These are phyloP conservation scores for Pseudocercospora fijiensis DNA, from an alignment of 2,329 filamentous ascomycete genomes.

Conservation along the genomic window DNA sequence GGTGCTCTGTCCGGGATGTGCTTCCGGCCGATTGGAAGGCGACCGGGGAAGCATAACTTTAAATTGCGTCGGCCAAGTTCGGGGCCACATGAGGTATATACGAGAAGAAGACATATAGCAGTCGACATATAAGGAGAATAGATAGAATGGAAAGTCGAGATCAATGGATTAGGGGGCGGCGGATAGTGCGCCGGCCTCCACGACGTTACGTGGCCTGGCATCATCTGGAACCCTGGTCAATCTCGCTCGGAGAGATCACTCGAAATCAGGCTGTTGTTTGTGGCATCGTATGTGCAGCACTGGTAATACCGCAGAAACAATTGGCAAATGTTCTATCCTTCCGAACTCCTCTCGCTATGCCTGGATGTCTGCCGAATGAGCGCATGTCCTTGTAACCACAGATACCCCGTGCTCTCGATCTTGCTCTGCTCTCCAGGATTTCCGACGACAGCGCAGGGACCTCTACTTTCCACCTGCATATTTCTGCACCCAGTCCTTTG, in stretches of 20 bases:
- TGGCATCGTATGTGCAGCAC: too few relatives aligned
- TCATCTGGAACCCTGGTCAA: background rate
- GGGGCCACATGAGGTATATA: background rate
- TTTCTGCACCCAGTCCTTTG: slow-evolving; percentile 68
- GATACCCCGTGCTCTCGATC: background rate
- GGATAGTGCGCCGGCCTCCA: too few relatives aligned
- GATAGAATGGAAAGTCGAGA: too few relatives aligned
- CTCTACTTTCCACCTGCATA: slow-evolving; percentile 55
- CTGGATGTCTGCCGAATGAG: background rate
- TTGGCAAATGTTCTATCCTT: background rate
- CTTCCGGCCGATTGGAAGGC: background rate
- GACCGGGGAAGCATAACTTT: background rate
- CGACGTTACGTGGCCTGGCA: background rate
- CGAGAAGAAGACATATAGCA: background rate
- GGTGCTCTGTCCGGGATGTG: background rate
- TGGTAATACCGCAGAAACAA: background rate
- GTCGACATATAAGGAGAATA: too few relatives aligned
- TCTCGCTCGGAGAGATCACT: background rate
- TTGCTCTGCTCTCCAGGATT: background rate
- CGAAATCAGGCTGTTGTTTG: background rate
- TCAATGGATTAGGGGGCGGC: too few relatives aligned
- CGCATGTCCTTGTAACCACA: background rate
- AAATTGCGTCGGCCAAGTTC: background rate
- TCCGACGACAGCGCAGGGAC: background rate
- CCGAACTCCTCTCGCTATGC: background rate